phyloP scores from a whole-genome alignment of 768 basidiomycete species.

The Amanita pseudoporphyria region DNA sequence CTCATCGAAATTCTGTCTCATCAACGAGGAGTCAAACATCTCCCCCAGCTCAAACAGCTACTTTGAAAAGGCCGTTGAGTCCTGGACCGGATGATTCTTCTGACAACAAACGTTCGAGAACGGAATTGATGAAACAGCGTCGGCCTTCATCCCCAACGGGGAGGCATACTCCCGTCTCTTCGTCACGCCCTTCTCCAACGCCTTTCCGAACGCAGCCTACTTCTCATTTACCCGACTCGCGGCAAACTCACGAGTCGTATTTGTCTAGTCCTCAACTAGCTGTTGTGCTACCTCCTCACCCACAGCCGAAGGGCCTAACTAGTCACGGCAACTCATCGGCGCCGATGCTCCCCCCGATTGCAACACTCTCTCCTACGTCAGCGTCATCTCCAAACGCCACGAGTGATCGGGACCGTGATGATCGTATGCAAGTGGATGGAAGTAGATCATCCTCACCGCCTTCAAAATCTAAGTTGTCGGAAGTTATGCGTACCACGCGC shows the following conservation, averaged over 20 bases:
- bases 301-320: slow-evolving; percentile 48
- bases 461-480: slow-evolving; percentile 42
- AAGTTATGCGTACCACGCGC: slow-evolving; percentile 39
- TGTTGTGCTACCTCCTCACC: slow-evolving; percentile 62
- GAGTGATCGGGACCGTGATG: slow-evolving; percentile 33
- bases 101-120: slow-evolving; percentile 51
- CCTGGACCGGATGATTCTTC: slow-evolving; percentile 50
- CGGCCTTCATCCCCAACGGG: slow-evolving; percentile 40
- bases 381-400: slow-evolving; percentile 39
- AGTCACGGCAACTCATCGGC: slow-evolving; percentile 26
- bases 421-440: slow-evolving; percentile 47
- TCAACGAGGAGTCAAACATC: slow-evolving; percentile 57
- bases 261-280: slow-evolving; percentile 48
- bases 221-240: slow-evolving; percentile 60
- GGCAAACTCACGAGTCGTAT: slow-evolving; percentile 37
- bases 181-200: slow-evolving; percentile 59
- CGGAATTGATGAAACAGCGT: slow-evolving; percentile 44
- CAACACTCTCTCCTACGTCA: slow-evolving; percentile 55
- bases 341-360: slow-evolving; percentile 57
- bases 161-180: slow-evolving; percentile 45
- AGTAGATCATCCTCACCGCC: slow-evolving; percentile 41
- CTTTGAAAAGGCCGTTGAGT: slow-evolving; percentile 62
- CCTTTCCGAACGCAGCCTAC: slow-evolving; percentile 66
- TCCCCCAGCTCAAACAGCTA: slow-evolving; percentile 36
- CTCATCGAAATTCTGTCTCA: slow-evolving; percentile 60